These are phyloP conservation scores for Arabidopsis suecica DNA, from an alignment of 345 rosid species.

Conservation along the genomic window DNA sequence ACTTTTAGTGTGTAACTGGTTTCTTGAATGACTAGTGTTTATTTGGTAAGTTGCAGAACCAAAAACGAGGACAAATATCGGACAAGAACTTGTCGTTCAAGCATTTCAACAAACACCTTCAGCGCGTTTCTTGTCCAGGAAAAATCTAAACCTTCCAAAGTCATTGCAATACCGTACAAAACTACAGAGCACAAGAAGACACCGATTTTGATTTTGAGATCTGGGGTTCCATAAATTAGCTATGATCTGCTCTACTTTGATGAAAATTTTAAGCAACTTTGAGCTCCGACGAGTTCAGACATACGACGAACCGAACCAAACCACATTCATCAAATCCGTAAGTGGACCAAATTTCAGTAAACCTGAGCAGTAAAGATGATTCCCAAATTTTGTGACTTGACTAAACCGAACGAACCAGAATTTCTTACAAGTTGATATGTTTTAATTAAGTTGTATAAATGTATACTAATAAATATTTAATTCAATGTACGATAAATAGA, in stretches of 20 bases:
- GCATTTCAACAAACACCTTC: constrained; percentile 7
- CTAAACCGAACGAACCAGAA: too few species aligned
- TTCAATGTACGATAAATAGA: too few species aligned
- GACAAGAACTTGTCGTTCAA: not conserved
- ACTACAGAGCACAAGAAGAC: too few species aligned
- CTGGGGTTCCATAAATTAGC: too few species aligned
- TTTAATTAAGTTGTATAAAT: too few species aligned
- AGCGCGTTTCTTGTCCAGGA: not conserved
- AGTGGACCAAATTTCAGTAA: not conserved
- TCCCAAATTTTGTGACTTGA: too few species aligned
- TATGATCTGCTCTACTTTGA: not conserved
- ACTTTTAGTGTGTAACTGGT: not conserved
- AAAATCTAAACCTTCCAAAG: not conserved
- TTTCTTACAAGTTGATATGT: too few species aligned
- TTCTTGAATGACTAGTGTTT: not conserved
- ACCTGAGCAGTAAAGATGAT: too few species aligned
- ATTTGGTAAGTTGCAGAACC: not conserved
- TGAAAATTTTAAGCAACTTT: not conserved
- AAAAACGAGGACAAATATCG: not conserved
- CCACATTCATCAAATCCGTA: not conserved
- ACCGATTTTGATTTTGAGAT: not conserved
- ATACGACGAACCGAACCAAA: not conserved
- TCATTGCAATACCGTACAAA: not conserved
- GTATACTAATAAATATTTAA: too few species aligned
- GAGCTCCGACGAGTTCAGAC: not conserved